Base-by-base conservation (phyloP, 768 basidiomycete genomes). In the Leucocoprinus birnbaumii region DNA sequence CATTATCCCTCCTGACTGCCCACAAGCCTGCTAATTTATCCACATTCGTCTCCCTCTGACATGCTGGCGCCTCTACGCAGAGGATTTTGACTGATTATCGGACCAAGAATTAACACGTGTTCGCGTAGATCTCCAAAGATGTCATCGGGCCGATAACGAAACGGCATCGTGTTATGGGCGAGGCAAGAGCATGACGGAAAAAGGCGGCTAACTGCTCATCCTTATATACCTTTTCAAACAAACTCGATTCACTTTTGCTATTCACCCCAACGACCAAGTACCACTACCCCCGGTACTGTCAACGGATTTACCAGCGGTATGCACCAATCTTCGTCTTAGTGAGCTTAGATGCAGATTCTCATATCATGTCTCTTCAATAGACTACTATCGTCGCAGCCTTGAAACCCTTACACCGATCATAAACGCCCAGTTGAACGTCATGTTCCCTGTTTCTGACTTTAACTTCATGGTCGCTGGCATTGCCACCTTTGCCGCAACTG, bases 401-500 rank as follows among this genome's bases (percentile, higher is more conserved):
- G 14, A 16, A 31, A 31, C 31, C 31, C 31, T 31, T n/a, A 10
- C 22, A 21, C 43, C 43, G 51, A 53, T 53, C 42, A 53, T 35
- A 10, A 44, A 18, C 25, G 35, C 19, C 4, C n/a, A 22, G 9
- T 24, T 48, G 16, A 24, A 31, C 26, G 26, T 37, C 37, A 83
- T 80, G 78, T 66, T 83, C 58, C 78, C 80, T 48, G 71, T 77
- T 14, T 69, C 70, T 50, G 83, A 84, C 57, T 71, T 82, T 63
- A 82, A 78, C 66, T 72, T 81, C 56, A 76, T 82, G 25, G 74
- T 82, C 53, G 79, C 76, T 49, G 79, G 82, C 57, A 70, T 85
- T 54, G 82, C 83, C 26, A 83, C 82, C 14, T 75, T 84, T 59
- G 82, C 83, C 51, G 83, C 82, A 7, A 80, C 79, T 13, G 74